Conservation (phyloP, 129 eudicot genomes). For the Silybum marianum region DNA sequence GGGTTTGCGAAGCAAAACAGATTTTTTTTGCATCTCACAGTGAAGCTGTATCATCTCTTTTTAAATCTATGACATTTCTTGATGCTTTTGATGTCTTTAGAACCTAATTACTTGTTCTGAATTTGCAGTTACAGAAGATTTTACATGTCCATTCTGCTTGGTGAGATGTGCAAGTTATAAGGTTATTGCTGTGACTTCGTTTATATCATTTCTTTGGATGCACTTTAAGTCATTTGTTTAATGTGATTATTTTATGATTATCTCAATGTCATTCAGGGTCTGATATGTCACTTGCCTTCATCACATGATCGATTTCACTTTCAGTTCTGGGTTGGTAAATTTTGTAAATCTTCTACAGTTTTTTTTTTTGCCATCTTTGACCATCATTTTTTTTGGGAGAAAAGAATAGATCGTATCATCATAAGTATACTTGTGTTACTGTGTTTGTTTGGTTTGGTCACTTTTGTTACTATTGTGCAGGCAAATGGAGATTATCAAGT, state of each 20-base stretch:
- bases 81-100: constrained; percentile 10
- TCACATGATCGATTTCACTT: constrained; percentile 85
- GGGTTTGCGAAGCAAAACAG: background rate
- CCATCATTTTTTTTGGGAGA: background rate
- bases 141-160: constrained; percentile 92
- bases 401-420: background rate
- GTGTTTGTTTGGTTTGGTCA: background rate
- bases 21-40: background rate
- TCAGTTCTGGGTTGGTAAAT: constrained; percentile 85
- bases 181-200: constrained; percentile 44
- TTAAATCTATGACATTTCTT: background rate
- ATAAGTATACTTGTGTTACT: background rate
- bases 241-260: background rate
- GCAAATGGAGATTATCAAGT: constrained; percentile 80
- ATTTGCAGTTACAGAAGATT: constrained; percentile 88
- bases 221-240: constrained; percentile 8
- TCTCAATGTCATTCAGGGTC: constrained; percentile 53
- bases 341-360: constrained; percentile 18
- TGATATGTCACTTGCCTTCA: constrained; percentile 71
- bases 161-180: constrained; percentile 81
- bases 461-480: constrained; percentile 42
- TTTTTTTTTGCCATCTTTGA: constrained; percentile 2
- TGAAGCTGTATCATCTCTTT: background rate
- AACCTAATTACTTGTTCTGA: constrained; percentile 18
- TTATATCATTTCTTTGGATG: constrained; percentile 9